Evolutionary conservation across 805 yeast genomes (phyloP).

Genomic region (Metschnikowia kofuensis): DNA sequence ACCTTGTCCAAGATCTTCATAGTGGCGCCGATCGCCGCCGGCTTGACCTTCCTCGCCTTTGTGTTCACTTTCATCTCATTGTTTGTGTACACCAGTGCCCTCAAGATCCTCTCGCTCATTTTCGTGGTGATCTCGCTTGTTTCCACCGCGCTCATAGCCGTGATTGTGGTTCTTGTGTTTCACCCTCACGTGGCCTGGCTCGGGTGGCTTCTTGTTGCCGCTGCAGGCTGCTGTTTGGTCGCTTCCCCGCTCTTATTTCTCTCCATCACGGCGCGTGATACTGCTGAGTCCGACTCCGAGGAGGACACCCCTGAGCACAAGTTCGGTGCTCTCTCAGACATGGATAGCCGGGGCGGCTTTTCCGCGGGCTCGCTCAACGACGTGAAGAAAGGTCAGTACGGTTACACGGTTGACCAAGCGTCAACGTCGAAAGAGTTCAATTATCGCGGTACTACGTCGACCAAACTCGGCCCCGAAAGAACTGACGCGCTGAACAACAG

Average conservation of each 20-base stretch:
- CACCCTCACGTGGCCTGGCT: conserved; percentile 68
- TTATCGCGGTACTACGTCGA: conserved; percentile 12
- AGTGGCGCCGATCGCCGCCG: conserved; percentile 65
- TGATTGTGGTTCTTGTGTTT: conserved; percentile 56
- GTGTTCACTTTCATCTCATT: conserved; percentile 25
- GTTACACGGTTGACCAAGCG: conserved; percentile 7
- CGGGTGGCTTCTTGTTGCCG: conserved; percentile 69
- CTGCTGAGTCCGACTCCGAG: conserved; percentile 14
- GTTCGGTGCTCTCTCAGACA: conserved; percentile 13
- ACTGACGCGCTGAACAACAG: conserved; percentile 19
- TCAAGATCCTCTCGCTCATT: conserved; percentile 40
- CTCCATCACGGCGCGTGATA: conserved; percentile 27
- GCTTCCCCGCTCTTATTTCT: conserved; percentile 48
- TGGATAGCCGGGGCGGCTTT: conserved; percentile 6
- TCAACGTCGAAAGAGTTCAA: conserved; percentile 6
- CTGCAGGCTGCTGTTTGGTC: conserved; percentile 55
- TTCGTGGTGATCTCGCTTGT: conserved; percentile 50
- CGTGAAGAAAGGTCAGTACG: conserved; percentile 1
- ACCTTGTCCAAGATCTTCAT: conserved; percentile 54
- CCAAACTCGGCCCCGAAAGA: background rate
- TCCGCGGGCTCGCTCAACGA: conserved; percentile 4
- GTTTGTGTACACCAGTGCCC: conserved; percentile 21
- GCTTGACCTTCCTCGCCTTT: conserved; percentile 46
- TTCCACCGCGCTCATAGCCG: conserved; percentile 51
- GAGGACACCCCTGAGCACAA: conserved; percentile 18